Evolutionary conservation across 2,329 filamentous ascomycete species (phyloP), one percentile per base, ranked within the genome.

Genomic region (Colletotrichum sp.): DNA sequence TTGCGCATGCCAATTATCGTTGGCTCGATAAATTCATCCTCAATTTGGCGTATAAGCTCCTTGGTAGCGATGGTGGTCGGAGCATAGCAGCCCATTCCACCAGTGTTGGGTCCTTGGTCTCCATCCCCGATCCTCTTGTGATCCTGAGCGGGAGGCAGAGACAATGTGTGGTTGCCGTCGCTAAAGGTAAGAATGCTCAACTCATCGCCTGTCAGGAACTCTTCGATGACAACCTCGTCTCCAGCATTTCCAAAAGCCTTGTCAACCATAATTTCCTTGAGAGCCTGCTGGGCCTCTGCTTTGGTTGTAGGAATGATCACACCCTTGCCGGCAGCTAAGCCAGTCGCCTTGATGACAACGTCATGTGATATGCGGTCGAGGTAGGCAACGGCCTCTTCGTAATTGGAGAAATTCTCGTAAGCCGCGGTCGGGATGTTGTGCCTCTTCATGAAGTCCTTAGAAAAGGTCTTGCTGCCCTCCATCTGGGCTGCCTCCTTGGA

Each of bases 401-500:
- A 92, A 69, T 89, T 84, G 77, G 86, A 88, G 82, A 96, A 96
- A 82, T 93, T 95, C 78, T 89, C 87, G 82, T 95, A 95, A 43
- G 87, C 87, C 13, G 94, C 94, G 0, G 94, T 96, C 21, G 94
- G 94, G 77, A 96, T 96, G 75, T 87, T 88, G 82, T 95, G 88
- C 59, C 89, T 88, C 80, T 91, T 89, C 94, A 96, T 96, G 81
- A 96, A 96, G 80, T 94, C 92, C 81, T 96, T 96, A 52, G 92
- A 92, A 81, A 94, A 96, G 2, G 93, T 91, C 84, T 96, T 96
- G 79, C 92, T 94, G 55, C 94, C 94, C 81, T 96, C 94, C 89
- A 96, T 92, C 48, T 89, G 87, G 12, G 94, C 94, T 13, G 94
- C 94, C 28, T 89, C 88, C 81, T 92, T 89, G 62, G 89, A 90